Evolutionary conservation across 1,284 basidiomycete genomes (phyloP).

Genomic region (Puccinia sorghi): DNA sequence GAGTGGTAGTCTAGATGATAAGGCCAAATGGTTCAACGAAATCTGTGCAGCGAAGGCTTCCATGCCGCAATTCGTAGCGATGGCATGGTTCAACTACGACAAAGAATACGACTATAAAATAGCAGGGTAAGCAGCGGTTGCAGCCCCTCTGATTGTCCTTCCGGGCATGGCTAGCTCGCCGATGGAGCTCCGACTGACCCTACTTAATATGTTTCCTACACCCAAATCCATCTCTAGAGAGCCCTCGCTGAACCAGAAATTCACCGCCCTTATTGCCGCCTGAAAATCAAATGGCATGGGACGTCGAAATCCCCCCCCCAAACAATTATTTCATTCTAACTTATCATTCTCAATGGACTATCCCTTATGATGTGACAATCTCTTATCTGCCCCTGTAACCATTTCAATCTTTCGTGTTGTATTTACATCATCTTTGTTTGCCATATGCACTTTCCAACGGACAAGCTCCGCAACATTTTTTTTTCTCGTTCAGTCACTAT

Average conservation of each 20-base stretch:
- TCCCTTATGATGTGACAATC: too few species aligned
- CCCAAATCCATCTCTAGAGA: neutral
- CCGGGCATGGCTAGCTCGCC: too few species aligned
- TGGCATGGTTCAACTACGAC: conserved; percentile 58
- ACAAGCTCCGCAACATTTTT: too few species aligned
- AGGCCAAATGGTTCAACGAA: conserved; percentile 56
- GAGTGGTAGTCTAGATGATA: conserved; percentile 52
- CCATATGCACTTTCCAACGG: too few species aligned
- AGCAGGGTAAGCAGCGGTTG: conserved; percentile 50
- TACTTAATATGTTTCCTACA: neutral
- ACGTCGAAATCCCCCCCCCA: too few species aligned
- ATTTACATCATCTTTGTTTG: too few species aligned
- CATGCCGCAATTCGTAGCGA: conserved; percentile 56
- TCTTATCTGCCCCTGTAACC: too few species aligned
- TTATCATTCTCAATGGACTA: too few species aligned
- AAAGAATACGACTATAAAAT: conserved; percentile 54
- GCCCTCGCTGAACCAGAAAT: conserved; percentile 20
- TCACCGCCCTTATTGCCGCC: conserved; percentile 13
- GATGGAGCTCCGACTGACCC: too few species aligned
- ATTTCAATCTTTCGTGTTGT: too few species aligned
- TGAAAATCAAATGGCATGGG: neutral
- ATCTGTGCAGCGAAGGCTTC: conserved; percentile 52
- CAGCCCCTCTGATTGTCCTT: neutral
- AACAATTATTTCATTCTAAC: too few species aligned
- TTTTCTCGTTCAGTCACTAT: too few species aligned